Percentiles rank a stretch among this genome's conserved stretches.
phyloP scores from a whole-genome alignment of 2,329 filamentous ascomycete species.

The Leptographium procerum region DNA sequence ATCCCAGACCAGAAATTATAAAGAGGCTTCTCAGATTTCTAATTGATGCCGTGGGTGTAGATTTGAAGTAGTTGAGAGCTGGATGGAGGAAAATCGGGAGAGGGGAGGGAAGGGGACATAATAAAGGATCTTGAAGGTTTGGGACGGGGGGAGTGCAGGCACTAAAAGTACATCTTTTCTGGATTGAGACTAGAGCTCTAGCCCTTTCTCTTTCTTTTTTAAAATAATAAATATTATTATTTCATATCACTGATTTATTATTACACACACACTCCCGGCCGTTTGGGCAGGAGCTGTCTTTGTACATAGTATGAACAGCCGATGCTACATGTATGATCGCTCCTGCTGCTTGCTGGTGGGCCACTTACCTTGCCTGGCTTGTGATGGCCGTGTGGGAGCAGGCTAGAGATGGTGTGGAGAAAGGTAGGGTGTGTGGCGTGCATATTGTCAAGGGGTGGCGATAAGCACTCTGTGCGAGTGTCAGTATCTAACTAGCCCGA shows the following conservation, averaged over 20 bases:
- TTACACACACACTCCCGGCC: neutral
- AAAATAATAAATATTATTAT: no score
- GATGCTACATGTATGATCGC: neutral
- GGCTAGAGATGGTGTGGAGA: neutral
- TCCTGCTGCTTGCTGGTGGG: neutral
- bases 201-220: neutral
- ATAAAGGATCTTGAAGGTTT: neutral
- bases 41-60: constrained; percentile 4
- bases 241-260: no score
- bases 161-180: neutral
- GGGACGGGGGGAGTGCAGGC: neutral
- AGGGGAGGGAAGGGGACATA: neutral
- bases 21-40: neutral
- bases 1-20: neutral
- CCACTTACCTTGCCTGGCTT: neutral
- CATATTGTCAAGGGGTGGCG: neutral
- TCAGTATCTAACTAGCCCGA: neutral
- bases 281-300: neutral
- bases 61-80: constrained; percentile 6
- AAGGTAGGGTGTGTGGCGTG: neutral
- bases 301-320: neutral
- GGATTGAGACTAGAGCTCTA: neutral
- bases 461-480: neutral
- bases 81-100: neutral
- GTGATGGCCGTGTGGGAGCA: neutral